Percentiles rank a stretch among this genome's conserved stretches.
These are phyloP conservation scores for Cystobasidium slooffiae DNA, from an alignment of 1,284 basidiomycete species.

Conservation along the genomic window DNA sequence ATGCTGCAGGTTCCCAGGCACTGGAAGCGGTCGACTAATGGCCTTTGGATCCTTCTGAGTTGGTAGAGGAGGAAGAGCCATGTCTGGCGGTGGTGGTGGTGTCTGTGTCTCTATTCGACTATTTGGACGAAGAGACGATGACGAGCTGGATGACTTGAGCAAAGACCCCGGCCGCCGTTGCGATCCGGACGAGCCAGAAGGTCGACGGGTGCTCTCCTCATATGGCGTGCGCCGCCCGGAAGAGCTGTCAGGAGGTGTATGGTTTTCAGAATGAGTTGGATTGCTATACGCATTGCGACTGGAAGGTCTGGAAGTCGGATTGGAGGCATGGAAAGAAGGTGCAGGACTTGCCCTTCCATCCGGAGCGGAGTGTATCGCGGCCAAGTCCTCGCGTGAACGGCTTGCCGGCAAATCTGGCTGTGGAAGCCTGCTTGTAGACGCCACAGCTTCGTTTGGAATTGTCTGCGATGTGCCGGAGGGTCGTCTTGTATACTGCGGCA, in stretches of 20 bases:
- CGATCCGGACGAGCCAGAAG: constrained; percentile 42
- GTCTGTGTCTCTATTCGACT: background rate
- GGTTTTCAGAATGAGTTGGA: background rate
- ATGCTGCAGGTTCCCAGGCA: constrained; percentile 12
- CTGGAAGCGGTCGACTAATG: constrained; percentile 19
- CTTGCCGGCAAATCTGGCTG: constrained; percentile 2
- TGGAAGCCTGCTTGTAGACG: constrained; percentile 14
- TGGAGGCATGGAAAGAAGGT: constrained; percentile 41
- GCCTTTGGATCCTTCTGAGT: background rate
- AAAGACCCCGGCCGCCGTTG: constrained; percentile 31
- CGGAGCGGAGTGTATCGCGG: background rate
- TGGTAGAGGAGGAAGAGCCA: constrained; percentile 33
- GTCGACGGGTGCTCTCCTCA: constrained; percentile 30
- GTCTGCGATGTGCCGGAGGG: background rate
- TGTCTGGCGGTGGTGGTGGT: constrained; percentile 8
- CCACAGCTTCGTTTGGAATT: constrained; percentile 6
- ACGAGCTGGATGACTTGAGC: constrained; percentile 13
- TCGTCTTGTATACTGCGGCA: constrained; percentile 14
- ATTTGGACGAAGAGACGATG: constrained; percentile 11
- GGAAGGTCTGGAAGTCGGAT: constrained; percentile 34
- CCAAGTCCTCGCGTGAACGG: constrained; percentile 22
- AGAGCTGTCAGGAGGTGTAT: constrained; percentile 16
- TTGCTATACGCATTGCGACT: constrained; percentile 20
- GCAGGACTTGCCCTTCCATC: constrained; percentile 41
- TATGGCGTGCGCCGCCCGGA: constrained; percentile 39